These are phyloP conservation scores for Colletotrichum sojae DNA, from an alignment of 2,329 filamentous ascomycete genomes.

Conservation along the genomic window DNA sequence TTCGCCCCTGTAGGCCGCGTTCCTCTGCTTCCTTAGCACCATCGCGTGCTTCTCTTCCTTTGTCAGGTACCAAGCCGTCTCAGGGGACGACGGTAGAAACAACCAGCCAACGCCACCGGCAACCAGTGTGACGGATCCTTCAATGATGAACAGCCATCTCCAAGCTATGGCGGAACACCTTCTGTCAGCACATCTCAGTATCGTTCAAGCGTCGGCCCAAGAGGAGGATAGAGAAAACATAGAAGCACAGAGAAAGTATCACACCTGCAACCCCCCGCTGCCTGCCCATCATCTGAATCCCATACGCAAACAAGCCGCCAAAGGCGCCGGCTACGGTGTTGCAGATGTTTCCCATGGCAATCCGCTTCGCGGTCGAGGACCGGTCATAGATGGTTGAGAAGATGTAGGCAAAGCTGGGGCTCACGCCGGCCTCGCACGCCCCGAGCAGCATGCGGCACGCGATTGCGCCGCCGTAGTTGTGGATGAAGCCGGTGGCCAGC, in stretches of 20 bases:
- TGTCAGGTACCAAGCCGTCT: slow-evolving; percentile 60
- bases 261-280: slow-evolving; percentile 54
- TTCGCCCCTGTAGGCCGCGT: slow-evolving; percentile 46
- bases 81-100: slow-evolving; percentile 61
- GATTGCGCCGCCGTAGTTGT: slow-evolving; percentile 46
- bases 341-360: slow-evolving; percentile 49
- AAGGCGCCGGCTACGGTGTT: slow-evolving; percentile 50
- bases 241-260: neutral
- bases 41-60: slow-evolving; percentile 54
- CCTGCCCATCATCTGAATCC: slow-evolving; percentile 58
- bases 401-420: slow-evolving; percentile 50
- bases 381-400: slow-evolving; percentile 53
- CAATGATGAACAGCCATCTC: slow-evolving; percentile 66
- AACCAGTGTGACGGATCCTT: slow-evolving; percentile 54
- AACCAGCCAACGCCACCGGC: slow-evolving; percentile 51
- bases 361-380: slow-evolving; percentile 50
- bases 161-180: slow-evolving; percentile 51
- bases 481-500: slow-evolving; percentile 50
- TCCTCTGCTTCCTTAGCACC: slow-evolving; percentile 45
- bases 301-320: slow-evolving; percentile 49
- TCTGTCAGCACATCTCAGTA: neutral
- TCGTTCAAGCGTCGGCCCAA: neutral
- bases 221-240: neutral
- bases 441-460: slow-evolving; percentile 50
- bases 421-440: slow-evolving; percentile 52